Evolutionary conservation across 768 basidiomycete species (phyloP).

Genomic region (Trametes sanguinea): DNA sequence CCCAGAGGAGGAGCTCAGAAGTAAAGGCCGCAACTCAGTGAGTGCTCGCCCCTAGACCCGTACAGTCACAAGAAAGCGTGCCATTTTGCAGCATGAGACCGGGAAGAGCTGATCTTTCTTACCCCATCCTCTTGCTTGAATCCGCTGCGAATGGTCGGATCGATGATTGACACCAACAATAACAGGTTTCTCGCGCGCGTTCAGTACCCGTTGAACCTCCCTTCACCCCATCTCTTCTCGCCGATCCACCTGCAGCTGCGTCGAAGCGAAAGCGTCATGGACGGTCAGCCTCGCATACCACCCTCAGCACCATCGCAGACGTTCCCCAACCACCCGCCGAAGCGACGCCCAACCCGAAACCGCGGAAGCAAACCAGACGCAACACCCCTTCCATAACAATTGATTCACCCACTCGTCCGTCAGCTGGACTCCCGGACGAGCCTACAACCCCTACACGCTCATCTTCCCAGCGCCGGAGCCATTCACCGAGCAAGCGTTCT

Average conservation of each 20-base stretch:
- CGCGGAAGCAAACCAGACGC: constrained; percentile 48
- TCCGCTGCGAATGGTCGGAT: too few relatives aligned
- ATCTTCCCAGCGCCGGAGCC: constrained; percentile 25
- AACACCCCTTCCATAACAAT: constrained; percentile 22
- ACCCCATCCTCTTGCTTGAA: too few relatives aligned
- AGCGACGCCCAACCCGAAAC: constrained; percentile 61
- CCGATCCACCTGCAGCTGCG: constrained; percentile 6
- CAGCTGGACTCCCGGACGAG: constrained; percentile 26
- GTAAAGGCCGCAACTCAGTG: constrained; percentile 24
- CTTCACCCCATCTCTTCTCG: constrained; percentile 19
- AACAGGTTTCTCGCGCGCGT: constrained; percentile 23
- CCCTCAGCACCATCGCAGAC: constrained; percentile 15
- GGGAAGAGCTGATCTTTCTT: too few relatives aligned
- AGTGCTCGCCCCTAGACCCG: constrained; percentile 7
- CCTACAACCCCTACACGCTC: constrained; percentile 29
- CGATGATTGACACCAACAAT: not conserved
- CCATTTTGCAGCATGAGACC: too few relatives aligned
- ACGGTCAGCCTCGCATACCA: constrained; percentile 20
- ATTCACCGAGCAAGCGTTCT: constrained; percentile 32
- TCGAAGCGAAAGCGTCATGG: constrained; percentile 44
- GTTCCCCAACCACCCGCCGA: constrained; percentile 33
- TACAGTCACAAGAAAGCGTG: too few relatives aligned
- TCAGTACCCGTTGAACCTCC: constrained; percentile 21
- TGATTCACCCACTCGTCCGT: constrained; percentile 31
- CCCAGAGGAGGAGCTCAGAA: constrained; percentile 54